Evolutionary conservation across 345 rosid species (phyloP).

Genomic region (Eutrema yunnanense): DNA sequence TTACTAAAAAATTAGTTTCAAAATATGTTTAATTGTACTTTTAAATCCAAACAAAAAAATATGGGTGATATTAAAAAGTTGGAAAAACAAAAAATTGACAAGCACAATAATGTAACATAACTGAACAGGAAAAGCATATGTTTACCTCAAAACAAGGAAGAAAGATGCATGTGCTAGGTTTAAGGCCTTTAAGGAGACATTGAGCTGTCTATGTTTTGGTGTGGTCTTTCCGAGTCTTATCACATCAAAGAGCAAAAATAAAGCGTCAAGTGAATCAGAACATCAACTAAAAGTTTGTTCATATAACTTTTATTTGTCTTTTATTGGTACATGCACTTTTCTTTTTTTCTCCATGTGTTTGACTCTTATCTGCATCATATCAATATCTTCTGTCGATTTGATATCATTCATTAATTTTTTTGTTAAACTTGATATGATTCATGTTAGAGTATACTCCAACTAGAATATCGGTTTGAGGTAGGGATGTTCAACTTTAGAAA

Average conservation of each 20-base stretch:
- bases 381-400: not conserved
- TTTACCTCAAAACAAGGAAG: conserved; percentile 9
- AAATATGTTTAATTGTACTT: not conserved
- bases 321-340: conserved; percentile 16
- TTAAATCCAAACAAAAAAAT: not conserved
- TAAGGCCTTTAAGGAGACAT: conserved; percentile 26
- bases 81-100: not conserved
- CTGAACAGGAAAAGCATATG: conserved; percentile 8
- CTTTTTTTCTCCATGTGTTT: conserved; percentile 18
- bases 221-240: conserved; percentile 17
- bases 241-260: conserved; percentile 14
- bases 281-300: conserved; percentile 14
- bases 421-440: too few relatives aligned
- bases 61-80: not conserved
- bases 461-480: too few relatives aligned
- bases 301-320: conserved; percentile 19
- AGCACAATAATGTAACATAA: not conserved
- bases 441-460: too few relatives aligned
- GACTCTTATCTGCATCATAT: conserved; percentile 5
- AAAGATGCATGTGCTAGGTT: conserved; percentile 28
- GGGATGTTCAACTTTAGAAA: too few relatives aligned
- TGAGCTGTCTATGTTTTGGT: conserved; percentile 27
- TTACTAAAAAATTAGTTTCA: not conserved
- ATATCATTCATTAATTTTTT: not conserved
- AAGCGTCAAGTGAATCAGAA: conserved; percentile 18